Evolutionary conservation across 805 yeast genomes (phyloP).

Genomic region (Kodamaea kakaduensis): DNA sequence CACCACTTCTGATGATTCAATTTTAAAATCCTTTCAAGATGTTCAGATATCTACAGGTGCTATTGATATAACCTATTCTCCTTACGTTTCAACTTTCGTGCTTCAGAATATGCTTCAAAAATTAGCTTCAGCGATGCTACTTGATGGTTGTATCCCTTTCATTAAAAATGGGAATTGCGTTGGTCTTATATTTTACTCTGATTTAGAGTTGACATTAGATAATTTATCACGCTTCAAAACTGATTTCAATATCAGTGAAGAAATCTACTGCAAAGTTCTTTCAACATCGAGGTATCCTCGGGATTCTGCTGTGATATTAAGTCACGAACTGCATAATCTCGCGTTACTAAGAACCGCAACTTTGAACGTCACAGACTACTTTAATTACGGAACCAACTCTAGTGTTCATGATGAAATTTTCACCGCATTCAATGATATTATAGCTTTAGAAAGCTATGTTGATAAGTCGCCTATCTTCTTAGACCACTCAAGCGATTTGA

Average conservation of each 20-base stretch:
- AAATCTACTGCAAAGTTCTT: slow-evolving; percentile 25
- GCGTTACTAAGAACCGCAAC: no score
- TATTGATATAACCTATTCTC: slow-evolving; percentile 37
- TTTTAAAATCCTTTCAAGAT: background rate
- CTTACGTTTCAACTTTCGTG: slow-evolving; percentile 27
- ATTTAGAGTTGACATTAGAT: slow-evolving; percentile 50
- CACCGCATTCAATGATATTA: slow-evolving; percentile 20
- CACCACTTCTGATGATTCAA: background rate
- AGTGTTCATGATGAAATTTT: slow-evolving; percentile 8
- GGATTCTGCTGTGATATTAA: slow-evolving; percentile 3
- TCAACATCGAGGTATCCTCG: slow-evolving; percentile 3
- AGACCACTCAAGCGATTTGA: slow-evolving; percentile 45
- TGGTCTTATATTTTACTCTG: slow-evolving; percentile 49
- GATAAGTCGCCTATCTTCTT: slow-evolving; percentile 46
- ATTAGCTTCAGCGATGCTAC: slow-evolving; percentile 39
- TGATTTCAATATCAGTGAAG: slow-evolving; percentile 24
- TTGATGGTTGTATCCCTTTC: slow-evolving; percentile 53
- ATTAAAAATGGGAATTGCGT: slow-evolving; percentile 32
- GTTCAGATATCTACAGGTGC: slow-evolving; percentile 12
- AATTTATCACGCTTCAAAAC: slow-evolving; percentile 28
- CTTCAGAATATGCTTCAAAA: slow-evolving; percentile 32
- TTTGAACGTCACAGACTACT: slow-evolving; percentile 27
- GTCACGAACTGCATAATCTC: slow-evolving; percentile 4
- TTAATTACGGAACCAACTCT: slow-evolving; percentile 19
- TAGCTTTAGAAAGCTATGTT: slow-evolving; percentile 40